Conservation (phyloP, 2,329 filamentous ascomycete species). For the Exophiala xenobiotica region DNA sequence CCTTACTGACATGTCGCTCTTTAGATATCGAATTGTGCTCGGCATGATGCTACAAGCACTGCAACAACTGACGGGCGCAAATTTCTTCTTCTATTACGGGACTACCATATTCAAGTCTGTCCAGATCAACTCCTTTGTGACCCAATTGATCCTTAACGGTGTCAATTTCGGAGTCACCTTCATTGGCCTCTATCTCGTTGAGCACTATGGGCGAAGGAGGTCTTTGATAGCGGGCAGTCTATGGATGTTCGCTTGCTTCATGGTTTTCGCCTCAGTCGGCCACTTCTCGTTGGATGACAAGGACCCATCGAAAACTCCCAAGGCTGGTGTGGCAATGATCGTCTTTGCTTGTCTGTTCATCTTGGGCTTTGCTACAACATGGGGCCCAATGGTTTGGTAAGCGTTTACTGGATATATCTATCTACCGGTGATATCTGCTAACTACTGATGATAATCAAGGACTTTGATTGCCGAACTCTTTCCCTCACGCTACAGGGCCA, state of each 20-base stretch:
- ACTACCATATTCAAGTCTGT: conserved; percentile 60
- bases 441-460: no score
- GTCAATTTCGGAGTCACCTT: conserved; percentile 64
- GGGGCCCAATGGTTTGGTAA: conserved; percentile 33
- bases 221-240: conserved; percentile 65
- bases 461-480: conserved; percentile 42
- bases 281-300: conserved; percentile 42
- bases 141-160: conserved; percentile 65
- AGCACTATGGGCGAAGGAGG: conserved; percentile 66
- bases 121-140: conserved; percentile 47
- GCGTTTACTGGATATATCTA: no score
- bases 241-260: conserved; percentile 66
- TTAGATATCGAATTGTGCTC: conserved; percentile 40
- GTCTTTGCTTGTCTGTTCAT: conserved; percentile 74
- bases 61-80: conserved; percentile 49
- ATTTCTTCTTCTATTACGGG: conserved; percentile 51
- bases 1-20: no score
- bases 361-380: conserved; percentile 60
- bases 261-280: conserved; percentile 59
- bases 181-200: conserved; percentile 66
- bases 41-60: conserved; percentile 49
- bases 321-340: conserved; percentile 71
- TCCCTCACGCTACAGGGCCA: conserved; percentile 59
- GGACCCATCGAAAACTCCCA: conserved; percentile 44
- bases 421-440: no score